Conservation (phyloP, 1,284 basidiomycete species). For the Leucoagaricus sp. region DNA sequence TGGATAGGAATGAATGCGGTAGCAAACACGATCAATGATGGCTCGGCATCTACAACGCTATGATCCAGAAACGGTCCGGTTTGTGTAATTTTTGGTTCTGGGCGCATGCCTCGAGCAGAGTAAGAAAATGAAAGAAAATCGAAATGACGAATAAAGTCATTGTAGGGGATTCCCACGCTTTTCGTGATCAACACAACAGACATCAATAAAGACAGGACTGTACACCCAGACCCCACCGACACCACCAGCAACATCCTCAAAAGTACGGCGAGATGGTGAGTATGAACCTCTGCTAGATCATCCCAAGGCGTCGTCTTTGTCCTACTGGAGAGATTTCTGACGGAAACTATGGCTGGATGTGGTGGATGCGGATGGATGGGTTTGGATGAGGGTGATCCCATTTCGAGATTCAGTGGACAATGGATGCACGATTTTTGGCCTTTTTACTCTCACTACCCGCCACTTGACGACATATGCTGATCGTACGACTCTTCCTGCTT, state of each 20-base stretch:
- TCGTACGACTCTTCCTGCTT: neutral
- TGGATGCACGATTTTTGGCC: neutral
- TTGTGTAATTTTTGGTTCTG: too few relatives aligned
- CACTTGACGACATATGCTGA: slow-evolving; percentile 1
- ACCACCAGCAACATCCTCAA: slow-evolving; percentile 17
- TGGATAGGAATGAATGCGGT: too few relatives aligned
- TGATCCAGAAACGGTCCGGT: too few relatives aligned
- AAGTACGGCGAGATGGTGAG: slow-evolving; percentile 19
- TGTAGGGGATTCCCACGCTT: slow-evolving; percentile 5
- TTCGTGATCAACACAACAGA: neutral
- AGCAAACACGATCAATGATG: too few relatives aligned
- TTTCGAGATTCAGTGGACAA: neutral
- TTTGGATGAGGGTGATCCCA: slow-evolving; percentile 9
- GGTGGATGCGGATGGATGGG: slow-evolving; percentile 15
- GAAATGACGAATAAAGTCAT: too few relatives aligned
- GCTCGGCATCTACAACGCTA: too few relatives aligned
- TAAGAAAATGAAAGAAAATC: neutral
- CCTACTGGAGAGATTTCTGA: neutral
- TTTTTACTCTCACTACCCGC: neutral
- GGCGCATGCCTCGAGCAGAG: too few relatives aligned
- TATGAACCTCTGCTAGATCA: slow-evolving; percentile 2
- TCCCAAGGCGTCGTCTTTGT: neutral
- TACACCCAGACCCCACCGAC: slow-evolving; percentile 13
- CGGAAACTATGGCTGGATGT: neutral
- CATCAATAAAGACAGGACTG: slow-evolving; percentile 11